phyloP scores from a whole-genome alignment of 2,329 filamentous ascomycete species.

The Trichoderma gracile region DNA sequence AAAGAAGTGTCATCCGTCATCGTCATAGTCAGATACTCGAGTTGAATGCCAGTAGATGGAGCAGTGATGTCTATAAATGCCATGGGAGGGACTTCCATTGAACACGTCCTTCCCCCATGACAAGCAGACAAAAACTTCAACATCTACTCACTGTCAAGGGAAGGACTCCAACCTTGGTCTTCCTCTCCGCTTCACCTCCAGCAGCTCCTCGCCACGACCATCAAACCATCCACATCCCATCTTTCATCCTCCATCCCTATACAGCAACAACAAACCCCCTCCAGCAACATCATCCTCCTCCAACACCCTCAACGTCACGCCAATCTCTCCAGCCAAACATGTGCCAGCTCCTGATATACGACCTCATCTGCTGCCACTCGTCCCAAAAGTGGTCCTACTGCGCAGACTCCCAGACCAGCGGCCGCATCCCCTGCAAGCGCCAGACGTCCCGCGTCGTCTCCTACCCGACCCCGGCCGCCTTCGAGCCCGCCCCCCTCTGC shows the following conservation, averaged over 20 bases:
- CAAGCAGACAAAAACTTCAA: not conserved
- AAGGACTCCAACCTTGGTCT: too few species aligned
- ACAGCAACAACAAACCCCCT: not conserved
- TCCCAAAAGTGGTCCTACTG: constrained; percentile 49
- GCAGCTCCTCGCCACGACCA: too few species aligned
- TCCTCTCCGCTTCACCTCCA: too few species aligned
- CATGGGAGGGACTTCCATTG: not conserved
- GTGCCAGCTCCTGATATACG: constrained; percentile 54
- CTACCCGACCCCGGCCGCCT: constrained; percentile 50
- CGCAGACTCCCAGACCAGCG: constrained; percentile 40
- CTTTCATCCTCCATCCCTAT: too few species aligned
- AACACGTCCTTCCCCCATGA: not conserved
- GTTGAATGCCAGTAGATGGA: not conserved
- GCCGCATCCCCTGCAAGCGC: constrained; percentile 46
- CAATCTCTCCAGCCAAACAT: too few species aligned
- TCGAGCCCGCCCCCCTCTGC: constrained; percentile 44
- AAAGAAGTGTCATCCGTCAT: too few species aligned
- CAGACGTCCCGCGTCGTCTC: constrained; percentile 47
- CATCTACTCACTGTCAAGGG: too few species aligned
- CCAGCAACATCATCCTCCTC: not conserved
- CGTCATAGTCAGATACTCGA: too few species aligned
- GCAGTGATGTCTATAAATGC: constrained; percentile 4
- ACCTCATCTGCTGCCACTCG: constrained; percentile 54
- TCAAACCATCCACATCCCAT: too few species aligned
- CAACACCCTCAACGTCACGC: too few species aligned